phyloP scores from a whole-genome alignment of 805 yeast species.

The Zygotorulaspora chibaensis region DNA sequence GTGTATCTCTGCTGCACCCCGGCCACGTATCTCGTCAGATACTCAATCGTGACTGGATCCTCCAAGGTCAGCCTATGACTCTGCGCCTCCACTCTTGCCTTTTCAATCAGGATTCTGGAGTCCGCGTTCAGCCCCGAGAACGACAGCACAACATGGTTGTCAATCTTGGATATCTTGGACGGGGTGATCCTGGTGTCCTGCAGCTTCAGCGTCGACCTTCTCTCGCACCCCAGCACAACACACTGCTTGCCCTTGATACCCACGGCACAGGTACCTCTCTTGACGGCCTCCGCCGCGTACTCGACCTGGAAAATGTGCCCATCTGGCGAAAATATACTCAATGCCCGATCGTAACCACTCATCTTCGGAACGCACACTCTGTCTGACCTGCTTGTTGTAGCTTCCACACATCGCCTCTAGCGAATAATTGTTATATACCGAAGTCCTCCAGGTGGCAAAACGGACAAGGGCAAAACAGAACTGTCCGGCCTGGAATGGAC shows the following conservation, averaged over 20 bases:
- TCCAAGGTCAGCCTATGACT: slow-evolving; percentile 90
- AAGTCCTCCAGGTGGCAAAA: too few relatives aligned
- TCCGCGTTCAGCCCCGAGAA: slow-evolving; percentile 99
- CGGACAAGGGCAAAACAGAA: too few relatives aligned
- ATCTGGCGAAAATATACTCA: slow-evolving; percentile 97
- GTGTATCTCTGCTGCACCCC: slow-evolving; percentile 96
- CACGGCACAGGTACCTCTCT: slow-evolving; percentile 96
- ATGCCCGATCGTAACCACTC: slow-evolving; percentile 99
- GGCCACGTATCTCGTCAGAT: slow-evolving; percentile 91
- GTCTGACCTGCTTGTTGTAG: neutral
- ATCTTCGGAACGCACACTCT: slow-evolving; percentile 35
- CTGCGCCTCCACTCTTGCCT: slow-evolving; percentile 95
- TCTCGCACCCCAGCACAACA: slow-evolving; percentile 94
- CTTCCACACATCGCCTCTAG: too few relatives aligned
- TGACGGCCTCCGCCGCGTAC: slow-evolving; percentile 95
- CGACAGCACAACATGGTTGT: slow-evolving; percentile 84
- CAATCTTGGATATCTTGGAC: slow-evolving; percentile 85
- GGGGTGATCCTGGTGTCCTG: slow-evolving; percentile 98
- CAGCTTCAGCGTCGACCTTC: slow-evolving; percentile 88
- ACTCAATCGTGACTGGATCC: slow-evolving; percentile 88
- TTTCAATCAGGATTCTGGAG: slow-evolving; percentile 89
- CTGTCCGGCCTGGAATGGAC: too few relatives aligned
- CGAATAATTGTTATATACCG: too few relatives aligned
- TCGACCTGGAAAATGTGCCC: slow-evolving; percentile 99
- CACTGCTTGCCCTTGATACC: slow-evolving; percentile 88